phyloP scores from a whole-genome alignment of 371 early-diverging fungal species.

The Apophysomyces sp. region DNA sequence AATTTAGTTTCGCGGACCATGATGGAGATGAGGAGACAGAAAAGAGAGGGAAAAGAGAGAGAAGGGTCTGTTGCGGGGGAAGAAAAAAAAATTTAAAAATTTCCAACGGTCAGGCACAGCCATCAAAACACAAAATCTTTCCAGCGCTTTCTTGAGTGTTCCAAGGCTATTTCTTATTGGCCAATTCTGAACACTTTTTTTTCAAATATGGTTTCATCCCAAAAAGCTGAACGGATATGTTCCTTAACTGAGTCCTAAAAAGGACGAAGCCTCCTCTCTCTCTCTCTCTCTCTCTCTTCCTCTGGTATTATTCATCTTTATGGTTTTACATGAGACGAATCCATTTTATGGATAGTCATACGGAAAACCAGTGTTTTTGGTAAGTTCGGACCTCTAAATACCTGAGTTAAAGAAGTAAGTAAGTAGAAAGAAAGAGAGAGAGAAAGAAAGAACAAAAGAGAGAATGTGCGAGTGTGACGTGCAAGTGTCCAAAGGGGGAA shows the following conservation, averaged over 20 bases:
- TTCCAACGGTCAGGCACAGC: constrained; percentile 5
- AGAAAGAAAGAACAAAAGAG: background rate
- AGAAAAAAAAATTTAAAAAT: constrained; percentile 5
- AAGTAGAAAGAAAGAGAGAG: background rate
- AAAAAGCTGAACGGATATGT: too few relatives aligned
- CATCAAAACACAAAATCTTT: constrained; percentile 5
- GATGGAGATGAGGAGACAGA: background rate
- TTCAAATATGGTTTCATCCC: too few relatives aligned
- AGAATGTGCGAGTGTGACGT: background rate
- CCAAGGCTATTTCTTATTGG: background rate
- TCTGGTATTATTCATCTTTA: too few relatives aligned
- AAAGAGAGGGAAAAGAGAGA: background rate
- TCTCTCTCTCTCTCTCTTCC: too few relatives aligned
- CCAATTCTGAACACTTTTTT: background rate
- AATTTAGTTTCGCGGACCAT: constrained; percentile 87
- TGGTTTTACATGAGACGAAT: too few relatives aligned
- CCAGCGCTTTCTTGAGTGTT: background rate
- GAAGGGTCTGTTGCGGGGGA: background rate
- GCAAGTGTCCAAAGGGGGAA: background rate
- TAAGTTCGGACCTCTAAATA: background rate
- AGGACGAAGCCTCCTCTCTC: too few relatives aligned
- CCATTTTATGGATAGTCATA: too few relatives aligned
- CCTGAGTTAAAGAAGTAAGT: background rate
- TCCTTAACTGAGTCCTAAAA: background rate
- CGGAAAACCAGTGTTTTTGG: too few relatives aligned